These are phyloP conservation scores for Collybia mongolica DNA, from an alignment of 768 basidiomycete species.

Conservation along the genomic window DNA sequence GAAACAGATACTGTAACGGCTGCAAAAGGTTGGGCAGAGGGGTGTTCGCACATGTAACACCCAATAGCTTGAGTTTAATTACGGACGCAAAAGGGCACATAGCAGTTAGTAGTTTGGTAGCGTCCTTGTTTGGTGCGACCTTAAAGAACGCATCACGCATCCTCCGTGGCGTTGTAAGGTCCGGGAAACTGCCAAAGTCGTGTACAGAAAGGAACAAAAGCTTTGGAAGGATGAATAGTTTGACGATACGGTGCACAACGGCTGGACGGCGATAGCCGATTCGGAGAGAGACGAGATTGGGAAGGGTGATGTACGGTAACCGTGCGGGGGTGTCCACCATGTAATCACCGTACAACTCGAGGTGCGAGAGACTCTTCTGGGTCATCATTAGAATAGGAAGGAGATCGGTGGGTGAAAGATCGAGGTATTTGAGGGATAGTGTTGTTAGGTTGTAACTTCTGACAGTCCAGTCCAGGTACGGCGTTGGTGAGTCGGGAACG, in stretches of 20 bases:
- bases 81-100: constrained; percentile 9
- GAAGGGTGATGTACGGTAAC: constrained; percentile 5
- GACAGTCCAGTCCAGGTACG: constrained; percentile 13
- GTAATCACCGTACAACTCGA: constrained; percentile 11
- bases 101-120: constrained; percentile 5
- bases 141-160: background rate
- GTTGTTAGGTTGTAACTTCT: constrained; percentile 11
- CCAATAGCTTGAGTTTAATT: constrained; percentile 11
- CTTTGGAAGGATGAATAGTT: constrained; percentile 9
- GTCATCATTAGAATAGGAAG: constrained; percentile 14
- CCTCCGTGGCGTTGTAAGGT: constrained; percentile 1
- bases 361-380: constrained; percentile 11
- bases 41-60: constrained; percentile 15
- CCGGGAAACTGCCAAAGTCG: constrained; percentile 14
- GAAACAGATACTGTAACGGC: constrained; percentile 9
- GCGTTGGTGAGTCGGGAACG: constrained; percentile 1
- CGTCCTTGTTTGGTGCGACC: constrained; percentile 7
- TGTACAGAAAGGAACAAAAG: constrained; percentile 9
- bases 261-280: constrained; percentile 13
- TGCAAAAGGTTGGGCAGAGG: constrained; percentile 7
- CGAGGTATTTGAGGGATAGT: constrained; percentile 13
- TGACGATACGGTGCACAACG: constrained; percentile 2
- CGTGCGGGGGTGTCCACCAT: constrained; percentile 2
- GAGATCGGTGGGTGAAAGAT: constrained; percentile 6
- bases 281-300: constrained; percentile 12